phyloP scores from a whole-genome alignment of 371 early-diverging fungal species.

The Dinochytrium kinnereticum region DNA sequence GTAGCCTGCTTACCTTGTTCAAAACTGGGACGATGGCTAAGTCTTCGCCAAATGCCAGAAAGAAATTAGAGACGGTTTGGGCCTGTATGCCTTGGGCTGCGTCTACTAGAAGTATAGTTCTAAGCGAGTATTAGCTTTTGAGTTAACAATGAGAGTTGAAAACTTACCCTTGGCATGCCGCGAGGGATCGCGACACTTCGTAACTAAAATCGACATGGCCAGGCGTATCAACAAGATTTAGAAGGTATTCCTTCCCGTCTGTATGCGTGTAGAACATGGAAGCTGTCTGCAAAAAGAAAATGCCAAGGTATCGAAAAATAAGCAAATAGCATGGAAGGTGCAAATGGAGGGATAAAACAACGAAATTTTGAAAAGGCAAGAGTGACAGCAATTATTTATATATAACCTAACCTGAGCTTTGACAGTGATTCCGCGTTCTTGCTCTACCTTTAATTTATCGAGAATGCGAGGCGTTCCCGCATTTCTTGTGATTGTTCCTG shows the following conservation, averaged over 20 bases:
- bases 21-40: slow-evolving; percentile 88
- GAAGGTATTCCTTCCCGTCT: slow-evolving; percentile 70
- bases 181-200: slow-evolving; percentile 90
- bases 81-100: slow-evolving; percentile 92
- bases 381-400: too few species aligned
- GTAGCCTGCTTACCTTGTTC: slow-evolving; percentile 88
- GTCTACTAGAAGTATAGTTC: slow-evolving; percentile 85
- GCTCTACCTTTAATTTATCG: slow-evolving; percentile 94
- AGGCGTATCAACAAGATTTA: slow-evolving; percentile 92
- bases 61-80: slow-evolving; percentile 96
- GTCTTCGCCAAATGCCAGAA: slow-evolving; percentile 87
- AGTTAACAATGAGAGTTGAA: not conserved
- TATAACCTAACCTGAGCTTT: slow-evolving; percentile 82
- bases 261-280: slow-evolving; percentile 85
- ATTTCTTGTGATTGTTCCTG: slow-evolving; percentile 71
- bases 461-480: slow-evolving; percentile 86
- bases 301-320: slow-evolving; percentile 3
- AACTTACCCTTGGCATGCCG: slow-evolving; percentile 82
- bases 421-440: slow-evolving; percentile 96
- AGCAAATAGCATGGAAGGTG: too few species aligned
- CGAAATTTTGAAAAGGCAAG: too few species aligned
- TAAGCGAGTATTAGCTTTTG: slow-evolving; percentile 11
- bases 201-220: slow-evolving; percentile 78
- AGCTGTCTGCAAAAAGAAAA: slow-evolving; percentile 64
- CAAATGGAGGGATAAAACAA: too few species aligned